Base-by-base conservation (phyloP, 2,329 filamentous ascomycete genomes). In the Cladosporium colombiae region DNA sequence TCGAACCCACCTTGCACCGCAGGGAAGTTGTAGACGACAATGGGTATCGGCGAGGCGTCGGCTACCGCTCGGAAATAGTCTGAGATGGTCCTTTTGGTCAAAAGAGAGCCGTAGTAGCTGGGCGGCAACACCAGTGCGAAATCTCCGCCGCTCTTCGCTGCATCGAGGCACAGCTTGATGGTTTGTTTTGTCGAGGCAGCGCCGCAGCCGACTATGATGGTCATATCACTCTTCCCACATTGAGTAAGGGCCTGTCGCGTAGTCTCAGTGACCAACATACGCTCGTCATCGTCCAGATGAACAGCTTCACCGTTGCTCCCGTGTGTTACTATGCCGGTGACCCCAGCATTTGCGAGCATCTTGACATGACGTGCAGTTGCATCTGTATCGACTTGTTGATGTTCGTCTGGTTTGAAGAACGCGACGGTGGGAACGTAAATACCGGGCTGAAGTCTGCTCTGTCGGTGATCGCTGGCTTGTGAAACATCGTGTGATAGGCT, bases 271-370 rank as follows among this genome's bases (percentile, higher is more conserved):
- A 94, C 86, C 61, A 86, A 80, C 57, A 85, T 84, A 66, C 91
- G 86, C 79, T 94, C 91, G 27, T 84, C 81, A 71, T 89, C 88
- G 52, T 88, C 88, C 37, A 94, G 84, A 74, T 93, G 91, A 14
- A 93, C 90, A 8, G 91, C 91, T 81, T 95, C 91, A 72, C 91
- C 91, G 74, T 94, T 94, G 74, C 89, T 92, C 56, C 91, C 91
- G 76, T 93, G 91, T 13, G 89, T 91, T 58, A 90, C 89, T 56
- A 94, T 83, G 23, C 91, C 90, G 18, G 88, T 85, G 50, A 93
- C 86, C 69, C 91, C 91, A 31, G 89, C 86, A 65, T 84, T 77
- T 56, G 90, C 91, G n/a, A 94, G 86, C 72, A 88, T 86, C 62
- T 91, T 84, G 44, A 89, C 87, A 65, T 81, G 80, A 40, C 71